Percentiles rank a stretch among this genome's conserved stretches.
Conservation (phyloP, 352 stramenopile genomes). For the Pseudoperonospora humuli region DNA sequence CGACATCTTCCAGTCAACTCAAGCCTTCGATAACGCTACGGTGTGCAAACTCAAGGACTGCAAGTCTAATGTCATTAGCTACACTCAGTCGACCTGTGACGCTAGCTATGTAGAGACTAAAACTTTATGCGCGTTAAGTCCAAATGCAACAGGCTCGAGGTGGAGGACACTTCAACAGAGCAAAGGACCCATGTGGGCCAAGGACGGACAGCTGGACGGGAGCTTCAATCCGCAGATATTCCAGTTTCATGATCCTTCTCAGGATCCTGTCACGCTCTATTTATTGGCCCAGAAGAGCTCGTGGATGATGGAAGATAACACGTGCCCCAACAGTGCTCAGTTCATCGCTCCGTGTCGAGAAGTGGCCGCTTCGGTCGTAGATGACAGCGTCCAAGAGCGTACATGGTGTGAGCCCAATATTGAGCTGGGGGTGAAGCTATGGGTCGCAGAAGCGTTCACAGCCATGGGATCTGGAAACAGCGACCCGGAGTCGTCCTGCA, state of each 20-base stretch:
- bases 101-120: conserved; percentile 5
- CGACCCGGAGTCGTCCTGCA: conserved; percentile 6
- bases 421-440: conserved; percentile 19
- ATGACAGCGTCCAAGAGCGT: conserved; percentile 6
- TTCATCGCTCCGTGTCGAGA: conserved; percentile 27
- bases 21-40: conserved; percentile 11
- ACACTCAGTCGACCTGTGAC: conserved; percentile 17
- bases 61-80: conserved; percentile 27
- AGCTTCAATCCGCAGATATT: conserved; percentile 32
- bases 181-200: conserved; percentile 21
- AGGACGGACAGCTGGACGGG: conserved; percentile 25
- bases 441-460: conserved; percentile 13
- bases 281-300: conserved; percentile 20
- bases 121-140: conserved; percentile 20
- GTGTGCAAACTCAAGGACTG: conserved; percentile 20
- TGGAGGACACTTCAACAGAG: conserved; percentile 1
- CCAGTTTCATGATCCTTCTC: not conserved
- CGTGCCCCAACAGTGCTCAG: conserved; percentile 17
- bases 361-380: conserved; percentile 5
- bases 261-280: conserved; percentile 10
- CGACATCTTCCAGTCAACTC: conserved; percentile 20
- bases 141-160: not conserved
- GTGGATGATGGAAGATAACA: conserved; percentile 18
- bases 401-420: conserved; percentile 31
- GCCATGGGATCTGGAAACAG: not conserved